A percentile compares a stretch with the other conserved stretches of the same genome.
phyloP scores from a whole-genome alignment of 352 stramenopile genomes.

The Pythium folliculosum region DNA sequence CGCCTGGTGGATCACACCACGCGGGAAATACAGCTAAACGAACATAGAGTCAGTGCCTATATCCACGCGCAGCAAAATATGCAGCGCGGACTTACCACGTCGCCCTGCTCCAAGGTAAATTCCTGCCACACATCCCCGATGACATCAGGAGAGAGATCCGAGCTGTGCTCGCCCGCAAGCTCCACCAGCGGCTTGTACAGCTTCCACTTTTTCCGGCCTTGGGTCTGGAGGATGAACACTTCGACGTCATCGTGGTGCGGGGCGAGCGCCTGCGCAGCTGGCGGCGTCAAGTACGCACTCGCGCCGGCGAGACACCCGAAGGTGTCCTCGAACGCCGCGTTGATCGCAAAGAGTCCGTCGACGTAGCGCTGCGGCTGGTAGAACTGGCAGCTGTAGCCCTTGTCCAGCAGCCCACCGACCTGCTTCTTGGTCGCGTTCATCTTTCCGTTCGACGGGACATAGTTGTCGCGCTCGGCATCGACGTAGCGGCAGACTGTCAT shows the following conservation, averaged over 20 bases:
- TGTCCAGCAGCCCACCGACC: slow-evolving; percentile 61
- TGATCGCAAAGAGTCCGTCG: slow-evolving; percentile 71
- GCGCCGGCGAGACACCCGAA: slow-evolving; percentile 79
- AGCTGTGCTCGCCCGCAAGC: slow-evolving; percentile 78
- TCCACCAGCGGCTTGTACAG: slow-evolving; percentile 77
- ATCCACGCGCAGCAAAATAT: not conserved
- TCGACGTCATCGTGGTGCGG: slow-evolving; percentile 87
- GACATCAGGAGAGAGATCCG: slow-evolving; percentile 57
- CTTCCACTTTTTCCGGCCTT: slow-evolving; percentile 89
- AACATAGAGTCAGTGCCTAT: not conserved
- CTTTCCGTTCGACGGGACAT: slow-evolving; percentile 28
- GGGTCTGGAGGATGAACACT: slow-evolving; percentile 85
- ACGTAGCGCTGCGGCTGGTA: slow-evolving; percentile 87
- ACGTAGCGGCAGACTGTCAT: slow-evolving; percentile 81
- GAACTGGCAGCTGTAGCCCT: slow-evolving; percentile 86
- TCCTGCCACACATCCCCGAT: slow-evolving; percentile 85
- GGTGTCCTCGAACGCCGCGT: slow-evolving; percentile 74
- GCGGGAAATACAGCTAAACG: slow-evolving; percentile 77
- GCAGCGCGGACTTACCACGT: slow-evolving; percentile 40
- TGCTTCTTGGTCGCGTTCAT: slow-evolving; percentile 43
- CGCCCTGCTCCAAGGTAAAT: slow-evolving; percentile 79
- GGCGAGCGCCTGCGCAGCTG: slow-evolving; percentile 77
- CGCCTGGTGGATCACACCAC: slow-evolving; percentile 79
- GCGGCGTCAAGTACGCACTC: slow-evolving; percentile 81
- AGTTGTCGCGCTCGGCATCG: slow-evolving; percentile 67